Percentiles rank a stretch among this genome's conserved stretches.
Evolutionary conservation across 2,329 filamentous ascomycete genomes (phyloP).

Genomic region (Chaetomiaceae sp.): DNA sequence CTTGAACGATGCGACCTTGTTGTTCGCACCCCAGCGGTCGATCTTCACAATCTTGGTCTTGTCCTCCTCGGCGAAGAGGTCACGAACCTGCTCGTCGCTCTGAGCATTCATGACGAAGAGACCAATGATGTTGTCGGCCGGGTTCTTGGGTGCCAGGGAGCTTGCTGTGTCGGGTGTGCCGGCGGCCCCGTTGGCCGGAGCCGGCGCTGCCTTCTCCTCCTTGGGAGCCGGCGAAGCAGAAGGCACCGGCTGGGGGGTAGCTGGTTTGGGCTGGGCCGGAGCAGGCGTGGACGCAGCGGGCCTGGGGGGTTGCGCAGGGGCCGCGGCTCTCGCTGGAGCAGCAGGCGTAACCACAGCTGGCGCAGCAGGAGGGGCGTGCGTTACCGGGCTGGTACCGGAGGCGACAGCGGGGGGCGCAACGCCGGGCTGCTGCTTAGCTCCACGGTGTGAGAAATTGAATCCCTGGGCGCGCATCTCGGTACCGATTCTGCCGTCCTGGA

Average conservation of each 20-base stretch:
- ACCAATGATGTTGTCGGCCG: constrained; percentile 66
- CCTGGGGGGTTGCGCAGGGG: constrained; percentile 39
- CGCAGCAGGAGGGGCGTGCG: constrained; percentile 31
- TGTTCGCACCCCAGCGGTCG: constrained; percentile 71
- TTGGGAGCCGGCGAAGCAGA: constrained; percentile 42
- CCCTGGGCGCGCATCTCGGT: constrained; percentile 98
- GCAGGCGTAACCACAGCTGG: constrained; percentile 25
- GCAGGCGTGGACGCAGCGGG: constrained; percentile 35
- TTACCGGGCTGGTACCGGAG: constrained; percentile 33
- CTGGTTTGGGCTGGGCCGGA: constrained; percentile 42
- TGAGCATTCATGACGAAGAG: constrained; percentile 87
- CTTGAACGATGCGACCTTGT: constrained; percentile 84
- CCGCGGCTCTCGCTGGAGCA: constrained; percentile 33
- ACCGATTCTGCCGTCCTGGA: constrained; percentile 91
- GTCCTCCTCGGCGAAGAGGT: constrained; percentile 79
- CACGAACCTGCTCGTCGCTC: constrained; percentile 74
- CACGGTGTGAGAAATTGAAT: constrained; percentile 97
- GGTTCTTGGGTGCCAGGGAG: constrained; percentile 56
- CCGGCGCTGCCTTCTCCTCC: constrained; percentile 52
- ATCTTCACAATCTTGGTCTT: constrained; percentile 73
- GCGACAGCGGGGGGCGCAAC: constrained; percentile 32
- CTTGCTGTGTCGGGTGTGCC: constrained; percentile 48
- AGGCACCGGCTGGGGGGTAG: constrained; percentile 42
- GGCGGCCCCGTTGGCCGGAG: constrained; percentile 48
- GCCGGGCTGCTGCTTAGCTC: constrained; percentile 65